Conservation (phyloP, 129 eudicot species). For the Arctium lappa region DNA sequence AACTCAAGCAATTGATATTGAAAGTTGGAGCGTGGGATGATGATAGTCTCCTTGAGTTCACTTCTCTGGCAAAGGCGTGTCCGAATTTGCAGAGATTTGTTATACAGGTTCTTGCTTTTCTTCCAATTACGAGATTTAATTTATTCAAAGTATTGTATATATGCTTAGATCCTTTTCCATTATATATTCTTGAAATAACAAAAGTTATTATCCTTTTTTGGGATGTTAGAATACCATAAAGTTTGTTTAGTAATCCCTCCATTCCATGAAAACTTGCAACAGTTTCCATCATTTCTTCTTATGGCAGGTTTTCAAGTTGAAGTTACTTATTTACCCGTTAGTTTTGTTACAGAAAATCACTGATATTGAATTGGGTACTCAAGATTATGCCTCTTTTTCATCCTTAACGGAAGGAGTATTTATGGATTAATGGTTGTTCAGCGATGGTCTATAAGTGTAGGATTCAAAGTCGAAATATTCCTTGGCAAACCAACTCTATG, state of each 20-base stretch:
- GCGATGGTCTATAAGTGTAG: not conserved
- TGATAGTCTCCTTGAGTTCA: constrained; percentile 51
- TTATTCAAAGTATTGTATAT: not conserved
- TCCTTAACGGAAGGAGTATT: not conserved
- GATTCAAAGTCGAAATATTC: not conserved
- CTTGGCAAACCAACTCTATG: not conserved
- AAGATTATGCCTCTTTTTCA: not conserved
- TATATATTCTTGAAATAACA: not conserved
- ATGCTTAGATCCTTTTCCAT: not conserved
- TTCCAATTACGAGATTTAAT: not conserved
- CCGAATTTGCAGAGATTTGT: constrained; percentile 54
- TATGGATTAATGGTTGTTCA: not conserved
- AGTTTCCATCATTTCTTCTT: not conserved
- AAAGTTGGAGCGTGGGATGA: constrained; percentile 57
- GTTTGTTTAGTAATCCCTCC: not conserved
- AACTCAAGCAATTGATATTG: constrained; percentile 47
- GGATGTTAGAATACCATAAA: not conserved
- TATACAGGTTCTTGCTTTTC: constrained; percentile 40
- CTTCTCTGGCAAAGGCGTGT: constrained; percentile 43
- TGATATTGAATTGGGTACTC: constrained; percentile 10
- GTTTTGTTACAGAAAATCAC: not conserved
- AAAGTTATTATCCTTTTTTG: not conserved
- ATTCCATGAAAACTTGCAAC: not conserved
- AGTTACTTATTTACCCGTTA: not conserved
- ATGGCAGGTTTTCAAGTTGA: constrained; percentile 1